These are phyloP conservation scores for Emergomyces orientalis DNA, from an alignment of 2,329 filamentous ascomycete genomes.

Conservation along the genomic window DNA sequence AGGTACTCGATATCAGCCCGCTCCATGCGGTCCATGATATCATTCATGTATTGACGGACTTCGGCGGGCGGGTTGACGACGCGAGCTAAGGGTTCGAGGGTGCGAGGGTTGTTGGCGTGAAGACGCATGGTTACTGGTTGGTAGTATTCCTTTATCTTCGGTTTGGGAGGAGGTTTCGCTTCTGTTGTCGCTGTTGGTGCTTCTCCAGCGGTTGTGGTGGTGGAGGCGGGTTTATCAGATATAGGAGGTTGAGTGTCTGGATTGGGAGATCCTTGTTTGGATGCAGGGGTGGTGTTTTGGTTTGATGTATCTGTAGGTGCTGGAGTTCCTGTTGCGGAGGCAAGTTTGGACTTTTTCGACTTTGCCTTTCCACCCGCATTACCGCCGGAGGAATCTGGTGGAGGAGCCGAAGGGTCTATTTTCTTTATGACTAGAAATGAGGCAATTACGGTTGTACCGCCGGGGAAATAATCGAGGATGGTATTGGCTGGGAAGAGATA, in stretches of 20 bases:
- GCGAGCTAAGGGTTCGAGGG: constrained; percentile 47
- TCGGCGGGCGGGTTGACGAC: constrained; percentile 48
- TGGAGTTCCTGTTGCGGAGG: constrained; percentile 15
- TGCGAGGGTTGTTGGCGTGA: constrained; percentile 42
- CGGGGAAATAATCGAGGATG: constrained; percentile 40
- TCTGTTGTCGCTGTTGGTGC: constrained; percentile 13
- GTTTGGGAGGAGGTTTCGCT: constrained; percentile 9
- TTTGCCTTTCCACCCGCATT: constrained; percentile 25
- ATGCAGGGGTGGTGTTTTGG: constrained; percentile 1
- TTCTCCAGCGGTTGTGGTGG: constrained; percentile 9
- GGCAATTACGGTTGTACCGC: constrained; percentile 37
- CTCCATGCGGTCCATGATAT: constrained; percentile 48
- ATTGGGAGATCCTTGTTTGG: constrained; percentile 16
- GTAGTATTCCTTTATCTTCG: constrained; percentile 38
- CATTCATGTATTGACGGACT: constrained; percentile 47
- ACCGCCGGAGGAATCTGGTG: constrained; percentile 18
- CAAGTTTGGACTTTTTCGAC: constrained; percentile 28
- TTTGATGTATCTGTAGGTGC: constrained; percentile 17
- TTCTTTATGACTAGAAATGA: constrained; percentile 41
- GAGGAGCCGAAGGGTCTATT: constrained; percentile 30
- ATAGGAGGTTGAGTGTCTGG: constrained; percentile 14
- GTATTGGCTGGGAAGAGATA: constrained; percentile 42
- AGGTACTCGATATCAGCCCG: constrained; percentile 48
- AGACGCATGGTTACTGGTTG: constrained; percentile 50
- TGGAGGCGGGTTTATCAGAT: constrained; percentile 8